Conservation (phyloP, 2,329 filamentous ascomycete genomes). For the Pseudogymnoascus sp. region DNA sequence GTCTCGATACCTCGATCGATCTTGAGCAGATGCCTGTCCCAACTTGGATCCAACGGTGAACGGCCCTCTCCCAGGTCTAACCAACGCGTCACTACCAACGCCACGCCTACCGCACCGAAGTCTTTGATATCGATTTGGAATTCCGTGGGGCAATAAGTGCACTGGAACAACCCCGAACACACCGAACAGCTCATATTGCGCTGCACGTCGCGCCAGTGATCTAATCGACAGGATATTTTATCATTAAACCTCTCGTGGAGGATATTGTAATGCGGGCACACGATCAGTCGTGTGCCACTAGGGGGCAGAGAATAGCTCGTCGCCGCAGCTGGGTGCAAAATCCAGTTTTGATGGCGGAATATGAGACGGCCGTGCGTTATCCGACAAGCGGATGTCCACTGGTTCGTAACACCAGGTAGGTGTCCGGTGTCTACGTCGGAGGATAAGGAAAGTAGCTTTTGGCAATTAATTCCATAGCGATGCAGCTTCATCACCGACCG, state of each 20-base stretch:
- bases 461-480: not conserved
- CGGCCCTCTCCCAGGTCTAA: slow-evolving; percentile 14
- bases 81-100: slow-evolving; percentile 15
- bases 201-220: not conserved
- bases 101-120: slow-evolving; percentile 11
- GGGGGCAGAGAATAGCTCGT: not conserved
- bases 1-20: not conserved
- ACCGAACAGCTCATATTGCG: not conserved
- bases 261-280: not conserved
- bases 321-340: not conserved
- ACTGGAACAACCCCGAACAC: not conserved
- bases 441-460: not conserved
- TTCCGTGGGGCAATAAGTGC: slow-evolving; percentile 3
- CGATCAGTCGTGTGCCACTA: not conserved
- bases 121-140: slow-evolving; percentile 15
- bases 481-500: not conserved
- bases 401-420: not conserved
- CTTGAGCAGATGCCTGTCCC: slow-evolving; percentile 7
- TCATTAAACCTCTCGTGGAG: not conserved
- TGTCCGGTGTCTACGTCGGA: not conserved
- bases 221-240: not conserved
- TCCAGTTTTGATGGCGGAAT: not conserved
- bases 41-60: slow-evolving; percentile 9
- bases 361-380: not conserved
- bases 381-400: not conserved